These are phyloP conservation scores for Seminavis robusta DNA, from an alignment of 108 stramenopile species.

Conservation along the genomic window DNA sequence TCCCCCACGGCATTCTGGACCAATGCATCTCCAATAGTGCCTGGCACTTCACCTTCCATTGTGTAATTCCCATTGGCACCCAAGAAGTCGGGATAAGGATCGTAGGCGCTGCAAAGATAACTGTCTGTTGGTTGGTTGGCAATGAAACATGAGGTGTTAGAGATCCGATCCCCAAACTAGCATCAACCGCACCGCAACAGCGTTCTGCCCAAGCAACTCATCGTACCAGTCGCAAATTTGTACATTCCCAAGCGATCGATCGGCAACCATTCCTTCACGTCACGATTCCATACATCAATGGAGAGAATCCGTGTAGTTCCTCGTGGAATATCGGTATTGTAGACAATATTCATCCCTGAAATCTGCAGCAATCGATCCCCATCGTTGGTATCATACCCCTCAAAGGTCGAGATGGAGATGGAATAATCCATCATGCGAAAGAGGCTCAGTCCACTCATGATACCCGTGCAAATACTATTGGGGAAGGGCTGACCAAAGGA, in stretches of 20 bases:
- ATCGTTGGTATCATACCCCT: slow-evolving; percentile 13
- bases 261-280: slow-evolving; percentile 19
- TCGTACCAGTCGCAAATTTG: slow-evolving; percentile 48
- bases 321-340: slow-evolving; percentile 29
- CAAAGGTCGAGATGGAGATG: slow-evolving; percentile 34
- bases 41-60: slow-evolving; percentile 30
- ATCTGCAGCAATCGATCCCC: slow-evolving; percentile 45
- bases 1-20: slow-evolving; percentile 31
- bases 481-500: slow-evolving; percentile 38
- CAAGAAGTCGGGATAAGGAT: slow-evolving; percentile 32
- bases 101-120: slow-evolving; percentile 29
- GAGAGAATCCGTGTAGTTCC: slow-evolving; percentile 11
- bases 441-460: slow-evolving; percentile 33
- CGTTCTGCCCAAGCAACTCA: no score
- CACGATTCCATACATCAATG: slow-evolving; percentile 30
- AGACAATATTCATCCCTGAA: slow-evolving; percentile 44
- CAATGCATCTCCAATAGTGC: slow-evolving; percentile 12
- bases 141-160: no score
- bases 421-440: slow-evolving; percentile 46
- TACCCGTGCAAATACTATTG: slow-evolving; percentile 39
- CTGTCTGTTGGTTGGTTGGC: no score
- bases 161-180: no score
- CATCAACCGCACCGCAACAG: no score
- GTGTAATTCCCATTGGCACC: slow-evolving; percentile 13
- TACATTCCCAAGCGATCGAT: slow-evolving; percentile 47